Evolutionary conservation across 2,329 filamentous ascomycete genomes (phyloP), one percentile per base, ranked within the genome.

Genomic region (Myriosclerotinia scirpicola): DNA sequence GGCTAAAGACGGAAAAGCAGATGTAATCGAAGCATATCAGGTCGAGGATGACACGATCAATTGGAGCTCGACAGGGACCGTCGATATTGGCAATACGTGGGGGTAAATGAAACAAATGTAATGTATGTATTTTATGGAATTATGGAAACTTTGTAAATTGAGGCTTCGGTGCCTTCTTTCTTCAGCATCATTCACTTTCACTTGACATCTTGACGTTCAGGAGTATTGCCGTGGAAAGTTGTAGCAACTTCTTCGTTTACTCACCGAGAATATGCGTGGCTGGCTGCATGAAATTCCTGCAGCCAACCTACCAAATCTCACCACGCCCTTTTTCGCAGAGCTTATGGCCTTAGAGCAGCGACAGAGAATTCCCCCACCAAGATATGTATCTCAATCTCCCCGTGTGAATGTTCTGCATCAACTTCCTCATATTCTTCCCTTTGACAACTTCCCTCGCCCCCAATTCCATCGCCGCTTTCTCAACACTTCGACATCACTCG

Each of bases 51-150:
- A 59, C 50, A n/a, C 63, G n/a, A 17, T 64, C 3, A 64, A 64
- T 30, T 56, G 62, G 62, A 9, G 26, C 8, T 26, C 52, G 40
- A 36, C 34, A 8, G 30, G 40, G 6, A 64, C n/a, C 6, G 66
- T 70, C 17, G 59, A 65, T 65, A 66, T 68, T 65, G 61, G 65
- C 22, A 44, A 40, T 38, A 58, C 20, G 3, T 64, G 63, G 66
- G 50, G 58, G n/a, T 67, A 17, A 63, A 61, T 53, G n/a, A 46
- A 46, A 54, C 12, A 48, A 46, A 20, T 56, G n/a, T 34, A 17
- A 26, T 50, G 4, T 22, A 15, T 42, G 22, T 58, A 30, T 65
- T 40, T 38, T 30, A 46, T 38, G n/a, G 42, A 26, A 46, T 50
- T 22, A 56, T 26, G 6, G 20, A 36, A 36, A 11, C 15, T 34